Evolutionary conservation across 768 basidiomycete species (phyloP).

Genomic region (Podaxis sp.): DNA sequence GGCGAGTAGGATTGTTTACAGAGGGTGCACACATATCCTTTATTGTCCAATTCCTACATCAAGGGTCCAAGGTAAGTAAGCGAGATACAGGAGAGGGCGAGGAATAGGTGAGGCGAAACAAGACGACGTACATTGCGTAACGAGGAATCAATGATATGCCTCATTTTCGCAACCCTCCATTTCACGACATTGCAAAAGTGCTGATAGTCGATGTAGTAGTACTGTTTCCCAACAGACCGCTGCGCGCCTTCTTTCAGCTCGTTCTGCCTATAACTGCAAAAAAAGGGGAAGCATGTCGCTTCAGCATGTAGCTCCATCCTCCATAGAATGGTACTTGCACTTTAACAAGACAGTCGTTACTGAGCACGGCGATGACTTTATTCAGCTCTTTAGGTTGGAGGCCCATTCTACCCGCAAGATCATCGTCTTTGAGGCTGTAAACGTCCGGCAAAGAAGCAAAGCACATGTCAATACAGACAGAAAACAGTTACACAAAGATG

Average conservation of each 20-base stretch:
- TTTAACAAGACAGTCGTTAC: conserved; percentile 73
- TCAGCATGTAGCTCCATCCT: not conserved
- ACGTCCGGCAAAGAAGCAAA: conserved; percentile 4
- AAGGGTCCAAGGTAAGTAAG: not conserved
- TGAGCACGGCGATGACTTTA: conserved; percentile 80
- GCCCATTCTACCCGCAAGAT: conserved; percentile 86
- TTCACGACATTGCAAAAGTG: conserved; percentile 97
- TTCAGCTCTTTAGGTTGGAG: conserved; percentile 86
- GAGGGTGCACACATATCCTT: conserved; percentile 94
- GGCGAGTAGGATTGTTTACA: conserved; percentile 83
- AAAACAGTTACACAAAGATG: conserved; percentile 11
- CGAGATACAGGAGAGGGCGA: not conserved
- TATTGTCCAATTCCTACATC: conserved; percentile 86
- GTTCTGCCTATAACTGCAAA: conserved; percentile 76
- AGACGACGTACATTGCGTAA: conserved; percentile 70
- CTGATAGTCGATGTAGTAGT: conserved; percentile 96
- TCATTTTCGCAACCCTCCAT: conserved; percentile 94
- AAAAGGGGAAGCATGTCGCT: not conserved
- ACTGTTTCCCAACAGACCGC: conserved; percentile 83
- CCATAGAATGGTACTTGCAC: conserved; percentile 46
- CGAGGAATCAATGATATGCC: conserved; percentile 81
- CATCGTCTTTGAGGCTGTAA: conserved; percentile 85
- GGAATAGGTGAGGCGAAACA: not conserved
- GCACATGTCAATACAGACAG: conserved; percentile 11
- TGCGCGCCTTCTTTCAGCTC: conserved; percentile 89